Percentiles rank a stretch among this genome's conserved stretches.
Conservation (phyloP, 1,284 basidiomycete species). For the Heliocybe sulcata region DNA sequence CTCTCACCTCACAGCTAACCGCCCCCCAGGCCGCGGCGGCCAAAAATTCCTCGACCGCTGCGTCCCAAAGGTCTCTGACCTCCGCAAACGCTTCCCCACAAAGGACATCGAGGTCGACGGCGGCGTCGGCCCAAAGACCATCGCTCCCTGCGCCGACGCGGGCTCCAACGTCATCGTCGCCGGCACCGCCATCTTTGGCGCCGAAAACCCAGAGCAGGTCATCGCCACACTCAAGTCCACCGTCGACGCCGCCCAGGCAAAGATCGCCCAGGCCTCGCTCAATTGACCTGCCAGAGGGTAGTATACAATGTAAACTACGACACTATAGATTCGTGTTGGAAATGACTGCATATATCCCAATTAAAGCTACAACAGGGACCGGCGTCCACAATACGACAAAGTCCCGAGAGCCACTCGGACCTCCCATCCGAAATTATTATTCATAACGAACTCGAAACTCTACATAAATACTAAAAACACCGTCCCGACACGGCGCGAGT, state of each 20-base stretch:
- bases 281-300: neutral
- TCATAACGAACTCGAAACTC: neutral
- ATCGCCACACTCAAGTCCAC: conserved; percentile 68
- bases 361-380: too few relatives aligned
- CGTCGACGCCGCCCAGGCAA: conserved; percentile 65
- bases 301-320: too few relatives aligned
- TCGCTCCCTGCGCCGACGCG: conserved; percentile 86
- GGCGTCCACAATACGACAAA: too few relatives aligned
- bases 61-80: conserved; percentile 88
- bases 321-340: too few relatives aligned
- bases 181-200: conserved; percentile 92
- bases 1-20: neutral
- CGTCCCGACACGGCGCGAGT: neutral
- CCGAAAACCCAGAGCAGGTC: conserved; percentile 72
- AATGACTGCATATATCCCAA: too few relatives aligned
- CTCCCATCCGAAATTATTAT: neutral
- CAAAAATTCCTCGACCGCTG: conserved; percentile 96
- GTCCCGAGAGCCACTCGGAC: neutral
- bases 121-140: conserved; percentile 89
- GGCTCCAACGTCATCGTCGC: conserved; percentile 98
- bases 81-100: conserved; percentile 85
- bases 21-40: conserved; percentile 71
- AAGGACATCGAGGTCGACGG: conserved; percentile 98
- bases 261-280: conserved; percentile 17
- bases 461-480: neutral